Percentiles rank a stretch among this genome's conserved stretches.
phyloP scores from a whole-genome alignment of 176 grass and related monocot species.

The Aegilops sharonensis region DNA sequence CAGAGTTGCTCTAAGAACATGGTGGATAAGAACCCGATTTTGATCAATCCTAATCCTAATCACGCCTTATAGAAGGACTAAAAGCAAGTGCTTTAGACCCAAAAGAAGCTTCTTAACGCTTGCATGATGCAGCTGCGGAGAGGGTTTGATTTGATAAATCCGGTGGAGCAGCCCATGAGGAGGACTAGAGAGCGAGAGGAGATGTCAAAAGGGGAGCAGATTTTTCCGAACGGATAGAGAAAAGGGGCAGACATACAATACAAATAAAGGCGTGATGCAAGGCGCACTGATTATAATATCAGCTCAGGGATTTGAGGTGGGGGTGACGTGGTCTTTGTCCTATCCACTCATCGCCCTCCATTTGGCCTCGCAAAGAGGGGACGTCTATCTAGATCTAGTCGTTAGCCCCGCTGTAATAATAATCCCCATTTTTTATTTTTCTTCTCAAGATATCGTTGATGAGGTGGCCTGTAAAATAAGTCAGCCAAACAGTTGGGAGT shows the following conservation, averaged over 20 bases:
- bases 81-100: background rate
- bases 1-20: background rate
- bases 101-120: constrained; percentile 32
- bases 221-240: background rate
- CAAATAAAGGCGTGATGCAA: constrained; percentile 23
- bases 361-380: background rate
- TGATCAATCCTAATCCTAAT: constrained; percentile 23
- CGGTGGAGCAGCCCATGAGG: constrained; percentile 12
- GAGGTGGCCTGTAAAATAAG: too few relatives aligned
- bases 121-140: background rate
- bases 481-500: too few relatives aligned
- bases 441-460: background rate
- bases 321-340: constrained; percentile 23
- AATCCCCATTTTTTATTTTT: background rate
- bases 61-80: background rate
- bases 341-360: constrained; percentile 9
- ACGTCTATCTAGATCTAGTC: background rate
- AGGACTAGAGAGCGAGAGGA: background rate
- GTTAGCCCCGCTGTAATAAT: background rate
- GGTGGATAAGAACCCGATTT: constrained; percentile 21
- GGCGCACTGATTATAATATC: background rate
- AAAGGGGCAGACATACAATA: background rate
- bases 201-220: background rate
- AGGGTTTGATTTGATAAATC: too few relatives aligned
- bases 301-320: background rate